Evolutionary conservation across 2,329 filamentous ascomycete genomes (phyloP), one percentile per base, ranked within the genome.

Genomic region (Nothophoma quercina): DNA sequence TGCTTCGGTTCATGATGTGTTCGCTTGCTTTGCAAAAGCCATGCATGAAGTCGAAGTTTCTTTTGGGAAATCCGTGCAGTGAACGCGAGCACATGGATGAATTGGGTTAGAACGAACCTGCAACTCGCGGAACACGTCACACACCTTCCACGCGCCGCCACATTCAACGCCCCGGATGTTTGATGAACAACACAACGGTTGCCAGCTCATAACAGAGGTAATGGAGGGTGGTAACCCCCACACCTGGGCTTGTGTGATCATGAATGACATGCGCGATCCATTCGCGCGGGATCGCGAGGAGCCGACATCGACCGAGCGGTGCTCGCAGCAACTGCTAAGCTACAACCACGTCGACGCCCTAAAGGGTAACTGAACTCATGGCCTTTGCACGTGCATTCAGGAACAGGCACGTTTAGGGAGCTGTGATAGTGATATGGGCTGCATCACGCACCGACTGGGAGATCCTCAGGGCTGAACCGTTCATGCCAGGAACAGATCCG

Each of bases 401-500:
- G 62, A 60, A 64, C 62, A 43, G 59, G 57, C 60, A 53, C 47
- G 53, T 44, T 50, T 59, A 48, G 42, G 55, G 57, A 42, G 51
- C 33, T 63, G 62, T 60, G 62, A 65, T 62, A 58, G 63, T 64
- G 63, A 64, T 55, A 58, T 56, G 55, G 60, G 60, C 60, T 64
- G 62, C 62, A 65, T 59, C 38, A 60, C 54, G 60, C 60, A 58
- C 51, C 49, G 56, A 58, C 59, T 59, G 46, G 58, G 53, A 58
- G 59, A 61, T 60, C 58, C 51, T 52, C 61, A 67, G 61, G 65
- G 65, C 62, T 67, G 65, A 66, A 55, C 56, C 41, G 63, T 64
- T 62, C 60, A 50, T 56, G 48, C 55, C 60, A 65, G 60, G 62
- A 60, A 65, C 62, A 59, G 43, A 55, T 51, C 40, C 43, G 51